Evolutionary conservation across 768 basidiomycete species (phyloP).

Genomic region (Tubosaeta sp.): DNA sequence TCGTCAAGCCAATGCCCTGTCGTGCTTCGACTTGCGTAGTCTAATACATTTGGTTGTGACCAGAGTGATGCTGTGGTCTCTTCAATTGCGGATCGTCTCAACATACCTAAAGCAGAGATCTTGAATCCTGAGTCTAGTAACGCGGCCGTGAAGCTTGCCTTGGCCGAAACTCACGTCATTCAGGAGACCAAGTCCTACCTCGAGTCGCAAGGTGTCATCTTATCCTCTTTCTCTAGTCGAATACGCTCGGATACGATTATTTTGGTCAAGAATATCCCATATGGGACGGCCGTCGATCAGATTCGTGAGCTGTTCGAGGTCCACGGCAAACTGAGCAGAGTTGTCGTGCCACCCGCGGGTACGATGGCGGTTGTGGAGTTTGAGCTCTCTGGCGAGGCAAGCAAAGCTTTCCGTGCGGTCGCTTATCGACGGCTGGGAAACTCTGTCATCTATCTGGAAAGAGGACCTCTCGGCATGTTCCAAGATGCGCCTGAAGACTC

Average conservation of each 20-base stretch:
- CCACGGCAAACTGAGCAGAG: constrained; percentile 65
- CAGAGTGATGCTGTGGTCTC: constrained; percentile 93
- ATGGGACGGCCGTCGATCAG: constrained; percentile 71
- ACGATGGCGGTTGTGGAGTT: constrained; percentile 93
- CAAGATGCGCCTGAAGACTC: constrained; percentile 34
- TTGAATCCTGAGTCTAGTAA: constrained; percentile 79
- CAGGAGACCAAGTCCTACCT: constrained; percentile 91
- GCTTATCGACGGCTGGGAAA: constrained; percentile 88
- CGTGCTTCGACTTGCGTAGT: constrained; percentile 12
- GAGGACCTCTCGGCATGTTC: constrained; percentile 86
- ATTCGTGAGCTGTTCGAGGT: constrained; percentile 77
- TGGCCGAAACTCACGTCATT: constrained; percentile 96
- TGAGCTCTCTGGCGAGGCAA: constrained; percentile 63
- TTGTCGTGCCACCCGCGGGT: constrained; percentile 87
- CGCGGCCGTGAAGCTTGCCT: constrained; percentile 89
- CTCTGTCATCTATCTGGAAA: constrained; percentile 89
- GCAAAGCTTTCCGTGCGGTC: constrained; percentile 72
- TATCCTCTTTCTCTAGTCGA: constrained; percentile 51
- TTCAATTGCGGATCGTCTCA: constrained; percentile 86
- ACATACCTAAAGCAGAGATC: constrained; percentile 81
- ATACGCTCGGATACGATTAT: constrained; percentile 74
- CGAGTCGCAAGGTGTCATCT: constrained; percentile 67
- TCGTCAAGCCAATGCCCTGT: constrained; percentile 37
- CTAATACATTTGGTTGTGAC: constrained; percentile 17
- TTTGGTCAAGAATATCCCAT: constrained; percentile 96